A percentile compares a stretch with the other conserved stretches of the same genome.
These are phyloP conservation scores for Clonostachys rhizophaga DNA, from an alignment of 2,329 filamentous ascomycete species.

Conservation along the genomic window DNA sequence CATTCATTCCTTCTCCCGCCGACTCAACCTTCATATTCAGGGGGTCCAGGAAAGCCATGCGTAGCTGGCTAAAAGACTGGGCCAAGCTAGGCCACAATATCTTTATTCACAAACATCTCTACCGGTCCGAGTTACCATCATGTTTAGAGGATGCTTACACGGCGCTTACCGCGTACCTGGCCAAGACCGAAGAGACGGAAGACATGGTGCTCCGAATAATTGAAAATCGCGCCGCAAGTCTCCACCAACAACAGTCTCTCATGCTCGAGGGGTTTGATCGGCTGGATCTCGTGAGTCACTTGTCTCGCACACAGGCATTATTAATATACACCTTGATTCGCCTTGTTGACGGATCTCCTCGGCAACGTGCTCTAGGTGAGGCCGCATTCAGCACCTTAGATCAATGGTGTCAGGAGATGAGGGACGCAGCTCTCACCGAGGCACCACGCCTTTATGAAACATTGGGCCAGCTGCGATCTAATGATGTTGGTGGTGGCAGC, in stretches of 20 bases:
- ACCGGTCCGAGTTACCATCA: conserved; percentile 7
- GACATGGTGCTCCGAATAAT: conserved; percentile 10
- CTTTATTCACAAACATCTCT: conserved; percentile 14
- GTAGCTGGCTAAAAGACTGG: conserved; percentile 11
- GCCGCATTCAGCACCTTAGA: conserved; percentile 6
- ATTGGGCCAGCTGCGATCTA: background rate
- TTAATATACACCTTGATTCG: conserved; percentile 12
- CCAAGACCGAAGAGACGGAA: conserved; percentile 13
- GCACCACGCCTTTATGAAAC: background rate
- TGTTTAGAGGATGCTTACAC: conserved; percentile 12
- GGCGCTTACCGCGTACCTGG: conserved; percentile 11
- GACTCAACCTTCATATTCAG: too few species aligned
- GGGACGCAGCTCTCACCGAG: conserved; percentile 2
- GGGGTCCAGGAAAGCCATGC: too few species aligned
- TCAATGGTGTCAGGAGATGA: conserved; percentile 8
- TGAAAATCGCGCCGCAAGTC: conserved; percentile 6
- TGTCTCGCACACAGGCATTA: conserved; percentile 12
- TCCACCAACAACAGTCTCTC: background rate
- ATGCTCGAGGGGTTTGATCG: conserved; percentile 8
- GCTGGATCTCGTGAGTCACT: conserved; percentile 8
- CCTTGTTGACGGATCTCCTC: conserved; percentile 13
- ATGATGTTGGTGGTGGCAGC: too few species aligned
- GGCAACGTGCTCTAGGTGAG: conserved; percentile 12
- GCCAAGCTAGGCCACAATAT: conserved; percentile 8
- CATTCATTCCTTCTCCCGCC: too few species aligned